Percentiles rank a stretch among this genome's conserved stretches.
These are phyloP conservation scores for Botrytis hyacinthi DNA, from an alignment of 2,329 filamentous ascomycete species.

Conservation along the genomic window DNA sequence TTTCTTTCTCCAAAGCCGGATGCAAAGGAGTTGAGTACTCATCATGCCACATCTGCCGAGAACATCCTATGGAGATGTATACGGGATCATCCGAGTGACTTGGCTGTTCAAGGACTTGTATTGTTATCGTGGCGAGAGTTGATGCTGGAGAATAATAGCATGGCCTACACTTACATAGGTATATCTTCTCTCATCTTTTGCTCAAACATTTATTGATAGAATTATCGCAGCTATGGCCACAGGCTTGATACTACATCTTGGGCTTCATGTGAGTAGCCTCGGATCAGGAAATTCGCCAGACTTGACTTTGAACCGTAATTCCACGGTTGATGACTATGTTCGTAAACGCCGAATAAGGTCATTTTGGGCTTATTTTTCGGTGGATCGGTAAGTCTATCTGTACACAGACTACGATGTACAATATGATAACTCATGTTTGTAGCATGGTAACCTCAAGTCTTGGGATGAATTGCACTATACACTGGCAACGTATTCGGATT, in stretches of 20 bases:
- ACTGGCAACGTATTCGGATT: constrained; percentile 25
- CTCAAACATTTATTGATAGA: neutral
- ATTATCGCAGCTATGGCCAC: neutral
- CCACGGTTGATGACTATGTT: neutral
- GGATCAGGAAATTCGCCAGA: neutral
- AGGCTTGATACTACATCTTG: constrained; percentile 3
- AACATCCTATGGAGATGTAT: neutral
- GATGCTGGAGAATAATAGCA: constrained; percentile 11
- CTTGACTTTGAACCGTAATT: neutral
- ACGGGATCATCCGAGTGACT: neutral
- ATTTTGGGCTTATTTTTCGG: constrained; percentile 28
- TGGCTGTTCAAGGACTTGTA: constrained; percentile 7
- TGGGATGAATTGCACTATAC: constrained; percentile 28
- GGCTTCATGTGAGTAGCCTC: neutral
- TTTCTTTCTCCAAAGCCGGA: neutral
- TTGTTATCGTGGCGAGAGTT: constrained; percentile 8
- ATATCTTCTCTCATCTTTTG: no score
- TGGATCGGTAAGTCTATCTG: constrained; percentile 21
- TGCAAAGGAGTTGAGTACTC: neutral
- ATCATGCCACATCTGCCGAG: constrained; percentile 1
- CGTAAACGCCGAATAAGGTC: constrained; percentile 21
- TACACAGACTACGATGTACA: neutral
- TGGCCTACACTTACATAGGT: constrained; percentile 12
- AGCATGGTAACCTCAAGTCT: constrained; percentile 25
- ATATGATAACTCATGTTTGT: neutral